Conservation (phyloP, 371 early-diverging fungal genomes). For the Mortierella sp. region DNA sequence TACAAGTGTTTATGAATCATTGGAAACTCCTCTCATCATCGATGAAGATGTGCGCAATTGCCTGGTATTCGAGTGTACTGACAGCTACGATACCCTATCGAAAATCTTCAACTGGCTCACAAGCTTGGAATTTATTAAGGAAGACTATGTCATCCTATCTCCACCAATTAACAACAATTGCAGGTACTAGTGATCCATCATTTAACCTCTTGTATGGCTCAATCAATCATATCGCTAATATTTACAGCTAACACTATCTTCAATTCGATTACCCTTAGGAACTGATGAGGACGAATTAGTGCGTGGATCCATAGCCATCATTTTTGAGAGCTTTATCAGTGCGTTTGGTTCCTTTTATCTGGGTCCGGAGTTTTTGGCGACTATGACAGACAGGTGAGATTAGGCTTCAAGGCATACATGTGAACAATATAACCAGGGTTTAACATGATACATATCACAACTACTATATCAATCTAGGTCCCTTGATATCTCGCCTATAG, state of each 20-base stretch:
- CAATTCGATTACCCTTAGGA: conserved; percentile 14
- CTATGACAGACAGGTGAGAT: conserved; percentile 42
- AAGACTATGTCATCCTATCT: conserved; percentile 25
- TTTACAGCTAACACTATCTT: not conserved
- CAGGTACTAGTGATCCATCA: conserved; percentile 22
- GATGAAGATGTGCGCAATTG: conserved; percentile 28
- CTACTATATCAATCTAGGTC: conserved; percentile 17
- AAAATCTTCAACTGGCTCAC: not conserved
- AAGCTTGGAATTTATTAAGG: conserved; percentile 20
- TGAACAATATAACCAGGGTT: not conserved
- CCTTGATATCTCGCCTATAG: conserved; percentile 30
- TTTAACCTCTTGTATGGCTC: not conserved
- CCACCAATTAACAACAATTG: conserved; percentile 38
- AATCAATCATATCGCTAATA: not conserved
- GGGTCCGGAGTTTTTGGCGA: conserved; percentile 35
- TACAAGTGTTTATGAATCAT: conserved; percentile 13
- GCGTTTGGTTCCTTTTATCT: conserved; percentile 42
- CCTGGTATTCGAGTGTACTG: conserved; percentile 31
- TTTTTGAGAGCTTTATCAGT: conserved; percentile 40
- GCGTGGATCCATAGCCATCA: conserved; percentile 26
- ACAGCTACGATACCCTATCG: conserved; percentile 5
- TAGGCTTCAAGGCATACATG: not conserved
- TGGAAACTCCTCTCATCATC: conserved; percentile 34
- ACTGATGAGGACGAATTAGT: conserved; percentile 46
- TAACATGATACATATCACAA: not conserved